phyloP scores from a whole-genome alignment of 176 grass and related monocot species.

The Bolboschoenus planiculmis region DNA sequence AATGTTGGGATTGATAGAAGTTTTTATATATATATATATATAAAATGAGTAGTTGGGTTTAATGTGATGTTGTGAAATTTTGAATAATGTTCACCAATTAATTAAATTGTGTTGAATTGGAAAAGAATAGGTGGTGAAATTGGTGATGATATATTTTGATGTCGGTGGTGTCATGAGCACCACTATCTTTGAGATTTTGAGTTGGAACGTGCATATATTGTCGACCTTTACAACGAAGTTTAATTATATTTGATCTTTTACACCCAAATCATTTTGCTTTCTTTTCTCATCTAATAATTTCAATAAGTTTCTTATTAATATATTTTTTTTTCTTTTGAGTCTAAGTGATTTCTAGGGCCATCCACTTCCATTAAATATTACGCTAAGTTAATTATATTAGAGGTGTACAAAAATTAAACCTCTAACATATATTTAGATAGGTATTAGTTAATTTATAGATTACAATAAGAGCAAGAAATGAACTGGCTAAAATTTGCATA shows the following conservation, averaged over 20 bases:
- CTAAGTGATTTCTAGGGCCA: neutral
- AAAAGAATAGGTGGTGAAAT: neutral
- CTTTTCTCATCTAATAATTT: neutral
- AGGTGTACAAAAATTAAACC: neutral
- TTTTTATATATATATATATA: no score
- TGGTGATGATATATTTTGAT: neutral
- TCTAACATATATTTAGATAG: neutral
- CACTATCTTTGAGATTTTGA: neutral
- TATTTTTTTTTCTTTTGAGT: neutral
- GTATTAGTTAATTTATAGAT: neutral
- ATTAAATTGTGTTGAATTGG: neutral
- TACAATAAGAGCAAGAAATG: neutral
- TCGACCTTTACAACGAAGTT: no score
- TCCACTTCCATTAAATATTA: neutral
- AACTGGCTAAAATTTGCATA: neutral
- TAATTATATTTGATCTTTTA: neutral
- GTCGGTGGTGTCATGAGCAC: slow-evolving; percentile 7
- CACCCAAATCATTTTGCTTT: neutral
- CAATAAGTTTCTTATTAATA: neutral
- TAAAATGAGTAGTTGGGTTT: no score
- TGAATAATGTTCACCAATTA: neutral
- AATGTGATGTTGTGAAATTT: neutral
- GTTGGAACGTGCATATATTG: neutral
- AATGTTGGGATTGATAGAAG: no score
- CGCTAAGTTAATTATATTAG: neutral